A percentile compares a stretch with the other conserved stretches of the same genome.
Evolutionary conservation across 2,329 filamentous ascomycete species (phyloP).

Genomic region (Botrytis hyacinthi): DNA sequence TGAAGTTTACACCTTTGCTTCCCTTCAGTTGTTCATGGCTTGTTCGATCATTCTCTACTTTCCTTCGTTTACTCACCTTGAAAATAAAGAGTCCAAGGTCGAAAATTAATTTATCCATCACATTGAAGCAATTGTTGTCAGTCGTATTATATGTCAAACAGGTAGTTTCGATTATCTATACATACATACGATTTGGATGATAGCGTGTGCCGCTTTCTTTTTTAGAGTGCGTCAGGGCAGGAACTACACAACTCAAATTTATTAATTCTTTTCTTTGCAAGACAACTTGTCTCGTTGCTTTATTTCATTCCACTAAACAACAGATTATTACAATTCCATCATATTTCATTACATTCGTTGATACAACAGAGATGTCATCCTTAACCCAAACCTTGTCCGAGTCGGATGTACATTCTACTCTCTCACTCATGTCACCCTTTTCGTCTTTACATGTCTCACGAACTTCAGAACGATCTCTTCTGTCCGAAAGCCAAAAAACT

Average conservation of each 20-base stretch:
- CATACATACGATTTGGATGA: not conserved
- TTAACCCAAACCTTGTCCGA: not conserved
- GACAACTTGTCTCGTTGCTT: not conserved
- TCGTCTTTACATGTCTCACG: not conserved
- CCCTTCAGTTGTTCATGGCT: not conserved
- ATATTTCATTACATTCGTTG: not conserved
- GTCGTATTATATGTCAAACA: not conserved
- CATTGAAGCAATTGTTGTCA: not conserved
- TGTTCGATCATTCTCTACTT: not conserved
- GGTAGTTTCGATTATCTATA: not conserved
- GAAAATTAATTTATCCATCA: not conserved
- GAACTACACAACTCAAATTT: not conserved
- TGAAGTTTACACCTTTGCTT: not conserved
- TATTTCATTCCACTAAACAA: not conserved
- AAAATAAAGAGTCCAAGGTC: not conserved
- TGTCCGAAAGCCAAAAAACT: too few species aligned
- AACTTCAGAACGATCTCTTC: not conserved
- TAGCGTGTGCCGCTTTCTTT: not conserved
- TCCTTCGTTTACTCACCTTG: not conserved
- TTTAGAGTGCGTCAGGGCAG: not conserved
- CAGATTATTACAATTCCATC: not conserved
- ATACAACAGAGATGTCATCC: not conserved
- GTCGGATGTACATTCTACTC: not conserved
- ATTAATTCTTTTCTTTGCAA: not conserved
- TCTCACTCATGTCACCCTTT: not conserved